Evolutionary conservation across 2,329 filamentous ascomycete species (phyloP).

Genomic region (Colletotrichum graminicola): DNA sequence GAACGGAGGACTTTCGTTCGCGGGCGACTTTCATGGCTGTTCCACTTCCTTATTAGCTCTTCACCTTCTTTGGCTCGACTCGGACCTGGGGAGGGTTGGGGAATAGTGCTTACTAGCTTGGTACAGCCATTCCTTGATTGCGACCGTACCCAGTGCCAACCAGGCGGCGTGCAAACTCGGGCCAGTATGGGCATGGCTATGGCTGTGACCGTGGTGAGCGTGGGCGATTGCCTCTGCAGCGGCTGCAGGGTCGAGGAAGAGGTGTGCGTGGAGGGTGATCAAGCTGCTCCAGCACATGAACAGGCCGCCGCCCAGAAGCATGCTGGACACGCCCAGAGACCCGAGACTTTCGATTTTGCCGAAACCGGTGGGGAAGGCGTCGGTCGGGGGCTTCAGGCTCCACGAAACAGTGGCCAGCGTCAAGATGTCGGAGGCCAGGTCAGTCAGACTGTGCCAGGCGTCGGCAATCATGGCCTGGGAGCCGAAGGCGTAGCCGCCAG

Average conservation of each 20-base stretch:
- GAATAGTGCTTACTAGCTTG: conserved; percentile 82
- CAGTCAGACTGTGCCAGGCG: conserved; percentile 94
- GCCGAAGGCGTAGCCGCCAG: conserved; percentile 94
- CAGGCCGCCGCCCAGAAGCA: conserved; percentile 88
- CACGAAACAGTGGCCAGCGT: conserved; percentile 95
- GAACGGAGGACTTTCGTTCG: conserved; percentile 93
- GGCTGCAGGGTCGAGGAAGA: conserved; percentile 73
- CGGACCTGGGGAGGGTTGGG: not conserved
- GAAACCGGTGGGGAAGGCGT: conserved; percentile 89
- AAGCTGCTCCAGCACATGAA: conserved; percentile 90
- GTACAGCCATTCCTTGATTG: conserved; percentile 97
- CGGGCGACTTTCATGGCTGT: conserved; percentile 93
- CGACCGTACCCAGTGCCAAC: conserved; percentile 89
- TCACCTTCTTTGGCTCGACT: not conserved
- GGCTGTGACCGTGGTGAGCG: conserved; percentile 72
- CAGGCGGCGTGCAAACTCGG: conserved; percentile 95
- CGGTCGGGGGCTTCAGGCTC: conserved; percentile 87
- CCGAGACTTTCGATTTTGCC: conserved; percentile 98
- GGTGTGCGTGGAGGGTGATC: conserved; percentile 77
- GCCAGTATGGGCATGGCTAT: conserved; percentile 74
- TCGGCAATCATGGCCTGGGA: conserved; percentile 94
- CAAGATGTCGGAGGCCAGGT: conserved; percentile 93
- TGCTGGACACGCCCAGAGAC: conserved; percentile 90
- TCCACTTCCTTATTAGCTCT: conserved; percentile 21
- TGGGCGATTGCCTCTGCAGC: conserved; percentile 67